phyloP scores from a whole-genome alignment of 2,329 filamentous ascomycete species.

The Biscogniauxia marginata region DNA sequence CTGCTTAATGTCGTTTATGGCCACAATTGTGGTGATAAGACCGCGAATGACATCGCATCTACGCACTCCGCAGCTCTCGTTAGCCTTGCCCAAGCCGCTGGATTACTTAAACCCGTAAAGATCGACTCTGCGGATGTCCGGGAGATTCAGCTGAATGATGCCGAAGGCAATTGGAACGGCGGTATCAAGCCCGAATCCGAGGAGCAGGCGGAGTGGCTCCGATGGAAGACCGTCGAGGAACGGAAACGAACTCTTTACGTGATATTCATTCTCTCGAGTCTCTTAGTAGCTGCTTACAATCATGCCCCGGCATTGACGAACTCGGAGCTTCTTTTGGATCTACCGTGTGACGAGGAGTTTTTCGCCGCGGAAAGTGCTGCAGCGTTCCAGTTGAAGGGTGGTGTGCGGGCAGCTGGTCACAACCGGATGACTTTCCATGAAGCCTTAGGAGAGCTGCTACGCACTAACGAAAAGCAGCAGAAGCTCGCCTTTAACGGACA shows the following conservation, averaged over 20 bases:
- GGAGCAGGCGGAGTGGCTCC: conserved; percentile 77
- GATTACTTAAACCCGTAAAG: conserved; percentile 55
- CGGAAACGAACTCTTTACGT: conserved; percentile 89
- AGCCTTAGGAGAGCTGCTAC: conserved; percentile 76
- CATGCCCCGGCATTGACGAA: conserved; percentile 89
- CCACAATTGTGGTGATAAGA: conserved; percentile 90
- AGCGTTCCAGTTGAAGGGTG: conserved; percentile 77
- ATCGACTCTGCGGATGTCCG: conserved; percentile 46
- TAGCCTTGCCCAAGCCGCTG: conserved; percentile 86
- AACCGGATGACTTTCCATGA: conserved; percentile 77
- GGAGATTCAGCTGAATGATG: conserved; percentile 58
- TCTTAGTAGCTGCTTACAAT: conserved; percentile 90
- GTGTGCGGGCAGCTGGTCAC: conserved; percentile 64
- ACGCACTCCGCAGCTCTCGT: conserved; percentile 90
- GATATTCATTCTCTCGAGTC: conserved; percentile 87
- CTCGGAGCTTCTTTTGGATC: conserved; percentile 83
- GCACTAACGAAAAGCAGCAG: conserved; percentile 66
- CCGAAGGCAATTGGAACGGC: conserved; percentile 46
- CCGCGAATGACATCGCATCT: conserved; percentile 84
- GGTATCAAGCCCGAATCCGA: conserved; percentile 44
- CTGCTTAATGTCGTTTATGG: conserved; percentile 93
- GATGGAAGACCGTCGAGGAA: conserved; percentile 87
- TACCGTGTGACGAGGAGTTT: conserved; percentile 91
- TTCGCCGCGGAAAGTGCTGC: conserved; percentile 81
- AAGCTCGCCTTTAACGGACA: conserved; percentile 47